Evolutionary conservation across 2,329 filamentous ascomycete species (phyloP).

Genomic region (Botryotinia convoluta): DNA sequence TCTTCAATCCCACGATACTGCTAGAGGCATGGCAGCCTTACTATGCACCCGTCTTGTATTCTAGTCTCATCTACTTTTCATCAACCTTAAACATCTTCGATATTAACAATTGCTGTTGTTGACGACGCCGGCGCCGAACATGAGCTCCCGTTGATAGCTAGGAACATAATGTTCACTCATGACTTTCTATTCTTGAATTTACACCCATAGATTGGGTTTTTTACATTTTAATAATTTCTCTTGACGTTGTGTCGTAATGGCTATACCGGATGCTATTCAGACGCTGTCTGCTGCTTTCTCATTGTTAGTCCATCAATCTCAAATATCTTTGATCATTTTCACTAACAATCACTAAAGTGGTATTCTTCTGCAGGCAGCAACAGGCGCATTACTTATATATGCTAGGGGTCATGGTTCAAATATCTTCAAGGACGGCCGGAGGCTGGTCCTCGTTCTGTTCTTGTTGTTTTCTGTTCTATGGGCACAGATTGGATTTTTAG

Average conservation of each 20-base stretch:
- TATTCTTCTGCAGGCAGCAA: conserved; percentile 37
- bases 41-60: conserved; percentile 1
- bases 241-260: conserved; percentile 32
- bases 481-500: conserved; percentile 38
- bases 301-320: conserved; percentile 32
- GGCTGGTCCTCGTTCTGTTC: conserved; percentile 41
- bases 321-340: background rate
- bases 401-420: conserved; percentile 35
- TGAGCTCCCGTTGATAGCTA: conserved; percentile 29
- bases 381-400: conserved; percentile 35
- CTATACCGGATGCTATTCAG: conserved; percentile 36
- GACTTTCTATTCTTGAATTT: conserved; percentile 30
- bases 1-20: background rate
- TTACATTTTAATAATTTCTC: conserved; percentile 28
- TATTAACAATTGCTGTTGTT: conserved; percentile 26
- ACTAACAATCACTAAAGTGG: conserved; percentile 34
- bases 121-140: conserved; percentile 28
- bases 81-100: conserved; percentile 21
- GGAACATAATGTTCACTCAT: conserved; percentile 31
- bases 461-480: conserved; percentile 38
- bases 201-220: conserved; percentile 38
- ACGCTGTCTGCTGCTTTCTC: conserved; percentile 38
- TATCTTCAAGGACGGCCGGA: conserved; percentile 39
- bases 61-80: background rate
- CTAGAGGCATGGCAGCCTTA: conserved; percentile 10